Evolutionary conservation across 1,139 yeast genomes (phyloP).

Genomic region (Blastobotrys malaysiensis): DNA sequence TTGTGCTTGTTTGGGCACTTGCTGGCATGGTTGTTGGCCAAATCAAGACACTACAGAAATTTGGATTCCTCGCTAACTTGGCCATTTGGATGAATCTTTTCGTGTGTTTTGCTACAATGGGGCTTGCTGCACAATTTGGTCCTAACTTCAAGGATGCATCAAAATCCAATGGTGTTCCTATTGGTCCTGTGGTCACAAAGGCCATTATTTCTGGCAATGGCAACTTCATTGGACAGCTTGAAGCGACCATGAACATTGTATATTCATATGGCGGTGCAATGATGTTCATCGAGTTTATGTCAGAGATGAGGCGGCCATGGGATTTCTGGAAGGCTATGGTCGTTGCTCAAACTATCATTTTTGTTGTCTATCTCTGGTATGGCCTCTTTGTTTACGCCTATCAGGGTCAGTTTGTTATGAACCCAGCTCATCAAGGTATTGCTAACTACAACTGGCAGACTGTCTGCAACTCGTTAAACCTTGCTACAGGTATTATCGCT

Average conservation of each 20-base stretch:
- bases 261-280: constrained; percentile 47
- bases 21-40: constrained; percentile 42
- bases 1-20: constrained; percentile 40
- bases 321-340: constrained; percentile 46
- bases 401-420: constrained; percentile 41
- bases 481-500: constrained; percentile 40
- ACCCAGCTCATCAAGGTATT: constrained; percentile 42
- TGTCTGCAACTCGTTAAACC: constrained; percentile 37
- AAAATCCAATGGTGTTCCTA: constrained; percentile 20
- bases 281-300: constrained; percentile 42
- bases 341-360: constrained; percentile 39
- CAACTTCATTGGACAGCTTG: constrained; percentile 30
- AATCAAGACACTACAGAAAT: constrained; percentile 36
- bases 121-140: constrained; percentile 32
- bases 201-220: constrained; percentile 26
- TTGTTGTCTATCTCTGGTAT: constrained; percentile 36
- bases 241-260: constrained; percentile 42
- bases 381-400: constrained; percentile 41
- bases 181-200: constrained; percentile 22
- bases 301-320: constrained; percentile 43
- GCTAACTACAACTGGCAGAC: constrained; percentile 36
- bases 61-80: constrained; percentile 40
- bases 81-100: constrained; percentile 45
- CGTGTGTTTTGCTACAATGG: constrained; percentile 40
- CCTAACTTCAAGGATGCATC: constrained; percentile 36